Percentiles rank a stretch among this genome's conserved stretches.
Evolutionary conservation across 2,329 filamentous ascomycete species (phyloP).

Genomic region (Aspergillus ibericus): DNA sequence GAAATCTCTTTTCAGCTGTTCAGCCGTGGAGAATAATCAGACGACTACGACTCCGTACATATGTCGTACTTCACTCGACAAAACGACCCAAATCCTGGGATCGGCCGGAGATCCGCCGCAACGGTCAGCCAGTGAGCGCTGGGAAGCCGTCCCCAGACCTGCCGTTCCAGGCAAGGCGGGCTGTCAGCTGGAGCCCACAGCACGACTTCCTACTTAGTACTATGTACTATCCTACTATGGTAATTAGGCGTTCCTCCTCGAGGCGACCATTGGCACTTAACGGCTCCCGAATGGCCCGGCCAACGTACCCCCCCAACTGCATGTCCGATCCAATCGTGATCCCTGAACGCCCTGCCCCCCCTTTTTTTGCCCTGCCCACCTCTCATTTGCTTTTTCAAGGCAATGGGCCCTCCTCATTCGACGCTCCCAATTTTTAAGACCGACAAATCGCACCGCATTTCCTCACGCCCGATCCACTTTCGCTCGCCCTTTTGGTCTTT

Average conservation of each 20-base stretch:
- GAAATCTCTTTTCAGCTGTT: neutral
- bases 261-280: conserved; percentile 18
- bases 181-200: neutral
- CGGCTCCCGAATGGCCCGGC: conserved; percentile 14
- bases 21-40: neutral
- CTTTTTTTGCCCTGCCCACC: neutral
- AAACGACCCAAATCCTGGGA: neutral
- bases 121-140: neutral
- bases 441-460: neutral
- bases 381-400: conserved; percentile 1
- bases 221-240: too few species aligned
- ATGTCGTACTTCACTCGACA: neutral
- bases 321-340: conserved; percentile 2
- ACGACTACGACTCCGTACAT: neutral
- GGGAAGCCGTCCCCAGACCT: neutral
- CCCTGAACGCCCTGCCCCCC: conserved; percentile 1
- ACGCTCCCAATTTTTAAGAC: neutral
- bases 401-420: neutral
- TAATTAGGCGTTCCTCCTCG: conserved; percentile 1
- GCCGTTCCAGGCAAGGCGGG: neutral
- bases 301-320: conserved; percentile 1
- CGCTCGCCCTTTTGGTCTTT: neutral
- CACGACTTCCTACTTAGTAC: too few species aligned
- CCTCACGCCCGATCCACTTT: neutral
- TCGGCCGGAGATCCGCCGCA: neutral